Base-by-base conservation (phyloP, 371 early-diverging fungal species). In the Dipsacomyces acuminosporus region DNA sequence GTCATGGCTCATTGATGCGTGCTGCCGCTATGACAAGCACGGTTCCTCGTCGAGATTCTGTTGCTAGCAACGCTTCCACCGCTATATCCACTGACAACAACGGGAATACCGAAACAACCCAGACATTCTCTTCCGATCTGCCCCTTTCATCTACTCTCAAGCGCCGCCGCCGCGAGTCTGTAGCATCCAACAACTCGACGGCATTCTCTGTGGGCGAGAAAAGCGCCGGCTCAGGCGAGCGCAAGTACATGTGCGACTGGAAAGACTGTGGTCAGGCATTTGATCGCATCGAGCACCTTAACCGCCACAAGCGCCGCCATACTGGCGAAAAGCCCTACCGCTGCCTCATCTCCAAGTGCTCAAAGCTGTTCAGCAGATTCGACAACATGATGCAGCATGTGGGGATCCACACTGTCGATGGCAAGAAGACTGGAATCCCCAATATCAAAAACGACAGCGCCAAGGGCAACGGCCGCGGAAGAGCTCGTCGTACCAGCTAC, bases 301-400 rank as follows among this genome's bases (percentile, higher is more conserved):
- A 67, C 55, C 54, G 69, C 19, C 69, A 67, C 56, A 67, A 57
- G 51, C 64, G 69, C 18, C 69, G 69, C 8, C 69, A 67, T 63
- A 93, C 94, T 0, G 92, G 92, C 23, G 93, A 93, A 72, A 91
- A 88, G 72, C 93, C 92, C 49, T 93, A 87, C 64, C 76, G 82
- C 21, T 95, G 96, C 62, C 63, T 86, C 18, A 79, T 82, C 65
- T 81, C 83, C 19, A 84, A 82, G 4, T 95, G 96, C 62, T 76
- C 81, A 36, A 87, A 87, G 58, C 78, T 81, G 36, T 93, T 95
- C 69, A 88, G 90, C 41, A 81, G 96, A 41, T 88, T 88, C 54
- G 92, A 90, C 70, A 89, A 90, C 56, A 91, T 90, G 90, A 86
- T 88, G 85, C 91, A 92, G 59, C 92, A 92, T 54, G 88, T 86